phyloP scores from a whole-genome alignment of 805 yeast genomes.

The Myxozyma udenii region DNA sequence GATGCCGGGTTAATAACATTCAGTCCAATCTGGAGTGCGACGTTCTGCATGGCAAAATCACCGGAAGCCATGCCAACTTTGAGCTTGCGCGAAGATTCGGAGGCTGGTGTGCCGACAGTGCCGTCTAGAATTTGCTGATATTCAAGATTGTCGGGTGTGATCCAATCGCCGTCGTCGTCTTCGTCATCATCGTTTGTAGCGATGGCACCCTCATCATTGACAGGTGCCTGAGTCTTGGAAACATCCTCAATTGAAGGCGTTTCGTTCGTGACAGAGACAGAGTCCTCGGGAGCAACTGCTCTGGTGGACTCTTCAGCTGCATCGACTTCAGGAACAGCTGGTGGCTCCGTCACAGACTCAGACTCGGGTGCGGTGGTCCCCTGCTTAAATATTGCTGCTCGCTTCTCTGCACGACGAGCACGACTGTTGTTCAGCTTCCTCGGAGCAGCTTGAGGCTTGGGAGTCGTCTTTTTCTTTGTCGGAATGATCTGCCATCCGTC shows the following conservation, averaged over 20 bases:
- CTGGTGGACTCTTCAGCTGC: not conserved
- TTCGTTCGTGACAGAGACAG: not conserved
- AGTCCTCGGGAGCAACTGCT: not conserved
- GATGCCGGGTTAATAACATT: slow-evolving; percentile 79
- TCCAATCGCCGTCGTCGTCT: slow-evolving; percentile 87
- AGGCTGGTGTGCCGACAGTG: slow-evolving; percentile 17
- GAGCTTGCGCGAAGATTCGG: slow-evolving; percentile 50
- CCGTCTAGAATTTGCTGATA: slow-evolving; percentile 64
- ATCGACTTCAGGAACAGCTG: slow-evolving; percentile 6
- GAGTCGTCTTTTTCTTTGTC: not conserved
- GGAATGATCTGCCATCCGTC: slow-evolving; percentile 3
- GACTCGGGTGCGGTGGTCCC: not conserved
- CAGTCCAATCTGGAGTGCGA: slow-evolving; percentile 83
- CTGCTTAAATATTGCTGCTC: too few species aligned
- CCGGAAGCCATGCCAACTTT: slow-evolving; percentile 88
- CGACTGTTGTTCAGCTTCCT: not conserved
- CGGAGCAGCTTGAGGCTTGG: too few species aligned
- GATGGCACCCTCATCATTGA: slow-evolving; percentile 15
- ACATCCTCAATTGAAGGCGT: too few species aligned
- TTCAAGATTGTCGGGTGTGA: slow-evolving; percentile 77
- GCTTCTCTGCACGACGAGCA: not conserved
- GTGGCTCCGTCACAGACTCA: not conserved
- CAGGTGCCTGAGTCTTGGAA: slow-evolving; percentile 20
- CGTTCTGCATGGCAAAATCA: slow-evolving; percentile 97
- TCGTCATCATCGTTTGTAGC: slow-evolving; percentile 56